Conservation (phyloP, 257 asterid species). For the Prunella vulgaris region DNA sequence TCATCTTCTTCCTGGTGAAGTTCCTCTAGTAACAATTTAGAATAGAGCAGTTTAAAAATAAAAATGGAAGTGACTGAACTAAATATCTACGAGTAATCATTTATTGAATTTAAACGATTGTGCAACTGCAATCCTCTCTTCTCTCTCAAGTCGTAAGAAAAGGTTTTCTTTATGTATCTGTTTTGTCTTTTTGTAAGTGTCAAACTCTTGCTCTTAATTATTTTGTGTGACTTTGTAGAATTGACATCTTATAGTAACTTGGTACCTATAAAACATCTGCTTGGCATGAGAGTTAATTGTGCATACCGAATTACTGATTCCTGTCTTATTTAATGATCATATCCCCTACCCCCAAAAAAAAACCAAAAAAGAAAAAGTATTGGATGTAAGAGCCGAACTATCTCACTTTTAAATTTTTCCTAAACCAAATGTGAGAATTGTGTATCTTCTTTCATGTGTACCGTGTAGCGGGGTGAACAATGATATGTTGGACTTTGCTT, state of each 20-base stretch:
- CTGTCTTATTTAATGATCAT: neutral
- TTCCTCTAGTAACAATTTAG: neutral
- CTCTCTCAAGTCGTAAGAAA: neutral
- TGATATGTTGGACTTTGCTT: neutral
- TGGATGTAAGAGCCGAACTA: neutral
- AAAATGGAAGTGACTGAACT: conserved; percentile 2
- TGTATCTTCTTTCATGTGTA: neutral
- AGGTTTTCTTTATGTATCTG: neutral
- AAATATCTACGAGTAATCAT: neutral
- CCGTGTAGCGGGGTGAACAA: neutral
- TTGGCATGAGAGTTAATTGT: neutral
- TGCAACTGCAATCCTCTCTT: neutral
- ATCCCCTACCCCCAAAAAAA: neutral
- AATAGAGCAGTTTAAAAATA: neutral
- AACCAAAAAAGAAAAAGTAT: too few species aligned
- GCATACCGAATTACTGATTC: neutral
- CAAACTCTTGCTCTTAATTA: neutral
- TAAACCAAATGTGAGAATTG: neutral
- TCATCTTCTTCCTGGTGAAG: neutral
- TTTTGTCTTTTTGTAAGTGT: neutral
- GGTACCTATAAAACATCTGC: neutral
- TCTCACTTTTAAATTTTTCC: neutral
- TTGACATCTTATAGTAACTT: neutral
- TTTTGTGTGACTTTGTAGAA: neutral
- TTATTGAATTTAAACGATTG: too few species aligned